Percentiles rank a stretch among this genome's conserved stretches.
Conservation (phyloP, 805 yeast genomes). For the Yarrowia sp. region DNA sequence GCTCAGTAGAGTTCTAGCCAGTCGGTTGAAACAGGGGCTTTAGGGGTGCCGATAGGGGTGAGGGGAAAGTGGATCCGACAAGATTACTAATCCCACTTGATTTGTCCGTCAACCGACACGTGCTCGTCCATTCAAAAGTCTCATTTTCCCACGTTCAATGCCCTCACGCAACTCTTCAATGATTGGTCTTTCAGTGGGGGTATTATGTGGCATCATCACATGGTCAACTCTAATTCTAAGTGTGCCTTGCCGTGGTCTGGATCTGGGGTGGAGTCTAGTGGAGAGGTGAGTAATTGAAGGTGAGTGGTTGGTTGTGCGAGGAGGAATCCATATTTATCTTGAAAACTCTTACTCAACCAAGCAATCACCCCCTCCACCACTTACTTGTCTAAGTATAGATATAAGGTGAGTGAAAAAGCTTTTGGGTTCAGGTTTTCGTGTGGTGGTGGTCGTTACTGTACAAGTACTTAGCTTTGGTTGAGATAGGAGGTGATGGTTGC, state of each 20-base stretch:
- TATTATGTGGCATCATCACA: constrained; percentile 21
- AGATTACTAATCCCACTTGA: no score
- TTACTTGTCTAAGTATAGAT: not conserved
- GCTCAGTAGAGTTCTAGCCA: constrained; percentile 8
- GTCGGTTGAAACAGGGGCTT: constrained; percentile 20
- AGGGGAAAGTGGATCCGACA: no score
- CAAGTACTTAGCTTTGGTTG: not conserved
- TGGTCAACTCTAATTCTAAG: constrained; percentile 14
- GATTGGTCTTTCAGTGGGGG: constrained; percentile 9
- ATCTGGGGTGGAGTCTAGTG: not conserved
- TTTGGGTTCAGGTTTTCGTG: constrained; percentile 5
- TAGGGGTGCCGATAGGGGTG: not conserved
- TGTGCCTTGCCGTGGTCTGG: constrained; percentile 10
- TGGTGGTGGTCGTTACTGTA: constrained; percentile 3
- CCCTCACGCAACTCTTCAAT: not conserved
- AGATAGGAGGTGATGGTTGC: not conserved
- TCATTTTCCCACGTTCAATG: no score
- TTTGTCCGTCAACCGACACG: no score
- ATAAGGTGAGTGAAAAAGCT: not conserved
- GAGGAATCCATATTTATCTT: no score
- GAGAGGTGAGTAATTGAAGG: not conserved
- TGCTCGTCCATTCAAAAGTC: no score
- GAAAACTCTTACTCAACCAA: no score
- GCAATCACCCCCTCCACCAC: no score
- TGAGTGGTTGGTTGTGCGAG: no score